Evolutionary conservation across 2,329 filamentous ascomycete genomes (phyloP).

Genomic region (Pseudocercospora crystallina): DNA sequence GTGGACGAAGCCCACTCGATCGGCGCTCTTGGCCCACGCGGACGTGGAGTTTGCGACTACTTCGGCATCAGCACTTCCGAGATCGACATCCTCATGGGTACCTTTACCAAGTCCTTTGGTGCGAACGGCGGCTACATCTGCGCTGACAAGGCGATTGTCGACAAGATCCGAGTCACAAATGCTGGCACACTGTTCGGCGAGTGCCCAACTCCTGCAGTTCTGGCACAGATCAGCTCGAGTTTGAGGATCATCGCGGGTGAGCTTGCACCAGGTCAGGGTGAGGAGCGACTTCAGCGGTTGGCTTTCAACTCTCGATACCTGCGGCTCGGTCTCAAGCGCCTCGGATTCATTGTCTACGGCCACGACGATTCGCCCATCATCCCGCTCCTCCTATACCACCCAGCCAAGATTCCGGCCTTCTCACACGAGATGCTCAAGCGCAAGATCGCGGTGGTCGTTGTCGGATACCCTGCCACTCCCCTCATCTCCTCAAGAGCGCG

Average conservation of each 20-base stretch:
- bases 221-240: constrained; percentile 86
- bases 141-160: constrained; percentile 84
- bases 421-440: constrained; percentile 98
- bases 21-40: constrained; percentile 82
- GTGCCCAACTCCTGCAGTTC: constrained; percentile 79
- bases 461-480: constrained; percentile 94
- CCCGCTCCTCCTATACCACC: constrained; percentile 90
- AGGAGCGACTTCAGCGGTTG: constrained; percentile 91
- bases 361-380: constrained; percentile 98
- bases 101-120: constrained; percentile 95
- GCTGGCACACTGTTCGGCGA: constrained; percentile 85
- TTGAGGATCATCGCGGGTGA: constrained; percentile 89
- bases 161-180: constrained; percentile 84
- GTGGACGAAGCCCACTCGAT: constrained; percentile 96
- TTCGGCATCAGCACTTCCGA: constrained; percentile 85
- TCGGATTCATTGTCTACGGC: constrained; percentile 94
- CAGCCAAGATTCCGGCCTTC: constrained; percentile 98
- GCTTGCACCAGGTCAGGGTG: constrained; percentile 82
- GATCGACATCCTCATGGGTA: constrained; percentile 96
- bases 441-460: constrained; percentile 95
- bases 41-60: constrained; percentile 95
- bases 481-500: constrained; percentile 91
- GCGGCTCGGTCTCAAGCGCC: constrained; percentile 92
- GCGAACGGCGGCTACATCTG: constrained; percentile 96
- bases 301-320: constrained; percentile 98